A percentile compares a stretch with the other conserved stretches of the same genome.
Evolutionary conservation across 2,329 filamentous ascomycete genomes (phyloP).

Genomic region (Rutstroemia sp.): DNA sequence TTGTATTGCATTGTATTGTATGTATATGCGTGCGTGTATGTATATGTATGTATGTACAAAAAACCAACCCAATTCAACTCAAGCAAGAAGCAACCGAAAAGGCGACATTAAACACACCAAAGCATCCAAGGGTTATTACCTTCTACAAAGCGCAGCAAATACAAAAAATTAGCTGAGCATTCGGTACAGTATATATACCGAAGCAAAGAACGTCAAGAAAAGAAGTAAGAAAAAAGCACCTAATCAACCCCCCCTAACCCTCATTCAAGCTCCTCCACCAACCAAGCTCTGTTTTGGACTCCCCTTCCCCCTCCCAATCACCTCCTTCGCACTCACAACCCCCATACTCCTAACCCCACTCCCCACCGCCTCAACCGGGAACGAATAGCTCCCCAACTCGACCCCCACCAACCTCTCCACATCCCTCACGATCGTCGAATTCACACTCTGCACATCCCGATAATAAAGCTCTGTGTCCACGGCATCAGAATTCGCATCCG

Average conservation of each 20-base stretch:
- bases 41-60: too few species aligned
- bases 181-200: neutral
- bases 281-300: slow-evolving; percentile 20
- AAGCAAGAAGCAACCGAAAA: too few species aligned
- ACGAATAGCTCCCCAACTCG: slow-evolving; percentile 14
- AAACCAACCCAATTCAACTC: too few species aligned
- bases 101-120: too few species aligned
- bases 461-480: slow-evolving; percentile 37
- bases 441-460: slow-evolving; percentile 47
- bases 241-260: neutral
- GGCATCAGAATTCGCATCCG: slow-evolving; percentile 26
- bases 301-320: slow-evolving; percentile 32
- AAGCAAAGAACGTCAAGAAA: neutral
- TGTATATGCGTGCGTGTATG: too few species aligned
- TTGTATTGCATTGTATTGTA: too few species aligned
- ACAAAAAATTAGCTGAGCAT: neutral
- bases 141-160: neutral
- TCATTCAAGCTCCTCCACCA: slow-evolving; percentile 9
- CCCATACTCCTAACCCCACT: slow-evolving; percentile 12
- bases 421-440: slow-evolving; percentile 45
- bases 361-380: slow-evolving; percentile 3
- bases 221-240: neutral
- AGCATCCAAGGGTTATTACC: too few species aligned
- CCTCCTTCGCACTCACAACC: slow-evolving; percentile 27
- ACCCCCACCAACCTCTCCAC: slow-evolving; percentile 33